phyloP scores from a whole-genome alignment of 805 yeast species.

The Candida piceae region DNA sequence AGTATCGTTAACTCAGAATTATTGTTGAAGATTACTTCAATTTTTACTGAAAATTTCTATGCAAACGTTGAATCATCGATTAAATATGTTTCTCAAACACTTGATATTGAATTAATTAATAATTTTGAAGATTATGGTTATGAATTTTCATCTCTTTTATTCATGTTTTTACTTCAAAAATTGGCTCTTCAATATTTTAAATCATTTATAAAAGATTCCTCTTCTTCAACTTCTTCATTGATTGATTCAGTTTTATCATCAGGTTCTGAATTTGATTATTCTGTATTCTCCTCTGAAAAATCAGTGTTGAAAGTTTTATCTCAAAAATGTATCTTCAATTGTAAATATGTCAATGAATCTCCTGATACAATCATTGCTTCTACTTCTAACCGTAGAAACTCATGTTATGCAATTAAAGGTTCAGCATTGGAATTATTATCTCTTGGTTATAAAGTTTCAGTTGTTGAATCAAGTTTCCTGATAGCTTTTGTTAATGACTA shows the following conservation, averaged over 20 bases:
- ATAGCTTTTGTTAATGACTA: constrained; percentile 44
- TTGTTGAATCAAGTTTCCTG: constrained; percentile 39
- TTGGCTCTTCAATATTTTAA: constrained; percentile 22
- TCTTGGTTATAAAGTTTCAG: constrained; percentile 45
- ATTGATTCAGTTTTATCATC: too few species aligned
- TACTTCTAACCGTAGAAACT: constrained; percentile 23
- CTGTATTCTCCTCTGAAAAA: too few species aligned
- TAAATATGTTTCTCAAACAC: constrained; percentile 10
- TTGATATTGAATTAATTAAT: constrained; percentile 20
- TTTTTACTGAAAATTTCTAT: constrained; percentile 28
- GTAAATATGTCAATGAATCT: constrained; percentile 18
- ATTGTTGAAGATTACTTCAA: constrained; percentile 14
- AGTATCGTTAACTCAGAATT: constrained; percentile 16
- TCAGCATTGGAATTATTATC: constrained; percentile 55
- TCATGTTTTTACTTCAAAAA: constrained; percentile 22
- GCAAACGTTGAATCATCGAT: constrained; percentile 17
- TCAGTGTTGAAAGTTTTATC: too few species aligned
- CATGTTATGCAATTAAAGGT: constrained; percentile 19
- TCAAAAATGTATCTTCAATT: too few species aligned
- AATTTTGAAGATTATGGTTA: constrained; percentile 29
- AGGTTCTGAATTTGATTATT: too few species aligned
- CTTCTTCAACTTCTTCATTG: constrained; percentile 1
- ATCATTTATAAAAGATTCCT: constrained; percentile 7
- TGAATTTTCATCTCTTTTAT: constrained; percentile 27
- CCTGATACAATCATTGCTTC: constrained; percentile 23